Evolutionary conservation across 2,329 filamentous ascomycete species (phyloP).

Genomic region (Xylaria sp.): DNA sequence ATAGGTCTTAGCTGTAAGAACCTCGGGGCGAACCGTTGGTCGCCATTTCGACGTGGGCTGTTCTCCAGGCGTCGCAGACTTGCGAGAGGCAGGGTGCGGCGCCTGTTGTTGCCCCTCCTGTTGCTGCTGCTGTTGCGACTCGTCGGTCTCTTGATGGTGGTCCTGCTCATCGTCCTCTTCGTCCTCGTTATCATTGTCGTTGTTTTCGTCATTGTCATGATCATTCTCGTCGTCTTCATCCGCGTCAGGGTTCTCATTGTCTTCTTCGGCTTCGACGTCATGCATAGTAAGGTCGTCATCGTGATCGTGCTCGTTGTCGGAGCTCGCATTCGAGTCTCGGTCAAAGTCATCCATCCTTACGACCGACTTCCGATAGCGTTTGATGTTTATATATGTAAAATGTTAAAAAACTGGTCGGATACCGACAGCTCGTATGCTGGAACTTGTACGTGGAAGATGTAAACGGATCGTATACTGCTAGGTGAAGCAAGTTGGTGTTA

Average conservation of each 20-base stretch:
- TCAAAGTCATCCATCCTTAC: slow-evolving; percentile 54
- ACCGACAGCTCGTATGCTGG: background rate
- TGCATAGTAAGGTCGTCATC: slow-evolving; percentile 53
- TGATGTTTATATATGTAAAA: background rate
- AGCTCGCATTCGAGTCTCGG: slow-evolving; percentile 55
- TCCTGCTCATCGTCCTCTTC: slow-evolving; percentile 47
- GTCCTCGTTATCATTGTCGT: slow-evolving; percentile 53
- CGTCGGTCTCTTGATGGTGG: slow-evolving; percentile 47
- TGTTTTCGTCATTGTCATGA: slow-evolving; percentile 51
- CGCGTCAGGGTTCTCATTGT: slow-evolving; percentile 41
- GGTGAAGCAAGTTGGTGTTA: background rate
- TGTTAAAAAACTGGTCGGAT: background rate
- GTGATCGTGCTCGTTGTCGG: slow-evolving; percentile 60
- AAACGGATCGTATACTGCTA: background rate
- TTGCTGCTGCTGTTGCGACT: slow-evolving; percentile 51
- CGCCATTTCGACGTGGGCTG: slow-evolving; percentile 56
- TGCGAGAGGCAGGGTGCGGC: slow-evolving; percentile 48
- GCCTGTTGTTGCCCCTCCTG: slow-evolving; percentile 40
- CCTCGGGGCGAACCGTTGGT: slow-evolving; percentile 78
- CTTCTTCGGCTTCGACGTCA: slow-evolving; percentile 46
- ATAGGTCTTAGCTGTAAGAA: slow-evolving; percentile 82
- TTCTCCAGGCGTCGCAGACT: slow-evolving; percentile 50
- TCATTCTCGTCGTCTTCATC: slow-evolving; percentile 55
- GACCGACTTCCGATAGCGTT: background rate
- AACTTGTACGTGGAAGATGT: background rate